Conservation (phyloP, 768 basidiomycete species). For the Pholiota conissans region DNA sequence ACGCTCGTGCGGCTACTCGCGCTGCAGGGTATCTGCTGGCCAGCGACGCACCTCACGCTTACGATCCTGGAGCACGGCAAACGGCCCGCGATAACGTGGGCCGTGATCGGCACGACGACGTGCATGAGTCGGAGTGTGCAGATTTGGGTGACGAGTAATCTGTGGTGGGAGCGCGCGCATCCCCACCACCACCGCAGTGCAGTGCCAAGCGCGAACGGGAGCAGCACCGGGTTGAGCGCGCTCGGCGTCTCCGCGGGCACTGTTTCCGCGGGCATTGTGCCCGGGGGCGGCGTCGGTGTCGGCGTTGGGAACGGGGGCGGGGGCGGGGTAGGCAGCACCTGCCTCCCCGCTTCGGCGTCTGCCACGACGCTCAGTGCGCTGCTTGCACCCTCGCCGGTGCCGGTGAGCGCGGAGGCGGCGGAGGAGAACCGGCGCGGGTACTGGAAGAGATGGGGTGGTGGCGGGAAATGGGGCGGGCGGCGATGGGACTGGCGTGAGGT, state of each 20-base stretch:
- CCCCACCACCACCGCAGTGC: background rate
- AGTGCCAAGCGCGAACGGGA: background rate
- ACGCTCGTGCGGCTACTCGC: slow-evolving; percentile 91
- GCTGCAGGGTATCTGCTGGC: slow-evolving; percentile 96
- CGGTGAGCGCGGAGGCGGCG: background rate
- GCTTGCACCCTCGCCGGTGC: background rate
- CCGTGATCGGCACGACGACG: slow-evolving; percentile 86
- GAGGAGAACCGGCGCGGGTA: slow-evolving; percentile 10
- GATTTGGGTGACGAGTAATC: slow-evolving; percentile 95
- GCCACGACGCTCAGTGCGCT: background rate
- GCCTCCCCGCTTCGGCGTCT: background rate
- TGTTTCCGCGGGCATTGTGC: no score
- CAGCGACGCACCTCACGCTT: slow-evolving; percentile 85
- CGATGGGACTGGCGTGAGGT: slow-evolving; percentile 85
- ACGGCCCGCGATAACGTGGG: slow-evolving; percentile 88
- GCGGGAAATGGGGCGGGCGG: slow-evolving; percentile 56
- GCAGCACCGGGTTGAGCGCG: background rate
- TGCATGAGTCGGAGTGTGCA: slow-evolving; percentile 81
- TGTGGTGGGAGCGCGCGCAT: slow-evolving; percentile 46
- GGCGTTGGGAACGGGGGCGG: no score
- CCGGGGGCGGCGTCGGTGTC: no score
- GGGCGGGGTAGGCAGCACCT: background rate
- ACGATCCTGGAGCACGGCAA: slow-evolving; percentile 64
- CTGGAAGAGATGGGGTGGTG: slow-evolving; percentile 44
- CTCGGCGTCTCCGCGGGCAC: background rate